These are phyloP conservation scores for Anthoceros angustus DNA, from an alignment of 225 moss, liverwort and hornwort genomes.

Conservation along the genomic window DNA sequence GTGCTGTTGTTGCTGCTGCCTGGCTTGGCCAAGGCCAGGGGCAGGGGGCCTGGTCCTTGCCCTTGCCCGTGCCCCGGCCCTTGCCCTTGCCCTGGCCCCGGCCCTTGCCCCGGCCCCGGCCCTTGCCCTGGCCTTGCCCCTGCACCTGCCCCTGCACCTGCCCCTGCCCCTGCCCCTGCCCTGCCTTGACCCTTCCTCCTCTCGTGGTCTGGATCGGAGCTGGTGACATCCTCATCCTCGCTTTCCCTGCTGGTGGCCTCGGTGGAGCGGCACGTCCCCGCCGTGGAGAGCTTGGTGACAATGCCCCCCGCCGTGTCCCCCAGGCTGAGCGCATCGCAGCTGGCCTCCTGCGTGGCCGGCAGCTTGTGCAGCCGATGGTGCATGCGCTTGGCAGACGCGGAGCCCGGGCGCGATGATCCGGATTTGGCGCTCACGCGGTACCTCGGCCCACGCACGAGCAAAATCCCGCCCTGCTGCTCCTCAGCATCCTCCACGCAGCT, in stretches of 20 bases:
- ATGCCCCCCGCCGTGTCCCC: background rate
- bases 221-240: background rate
- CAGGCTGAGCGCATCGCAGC: background rate
- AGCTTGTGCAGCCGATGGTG: too few species aligned
- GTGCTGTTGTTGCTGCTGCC: too few species aligned
- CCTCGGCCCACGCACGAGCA: background rate
- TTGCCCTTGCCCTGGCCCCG: background rate
- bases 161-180: background rate
- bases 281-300: background rate
- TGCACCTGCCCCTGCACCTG: background rate
- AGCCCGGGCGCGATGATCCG: background rate
- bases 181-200: too few species aligned
- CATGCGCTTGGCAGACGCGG: background rate
- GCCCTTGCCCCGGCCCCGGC: background rate
- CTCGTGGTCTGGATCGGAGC: background rate
- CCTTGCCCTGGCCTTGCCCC: too few species aligned
- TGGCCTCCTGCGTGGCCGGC: background rate
- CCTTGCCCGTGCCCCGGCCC: background rate
- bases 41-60: too few species aligned
- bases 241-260: background rate
- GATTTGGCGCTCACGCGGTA: background rate
- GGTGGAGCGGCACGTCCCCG: background rate
- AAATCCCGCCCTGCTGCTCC: background rate
- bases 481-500: constrained; percentile 3
- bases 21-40: too few species aligned